phyloP scores from a whole-genome alignment of 768 basidiomycete species.

The Lentinula lateritia region DNA sequence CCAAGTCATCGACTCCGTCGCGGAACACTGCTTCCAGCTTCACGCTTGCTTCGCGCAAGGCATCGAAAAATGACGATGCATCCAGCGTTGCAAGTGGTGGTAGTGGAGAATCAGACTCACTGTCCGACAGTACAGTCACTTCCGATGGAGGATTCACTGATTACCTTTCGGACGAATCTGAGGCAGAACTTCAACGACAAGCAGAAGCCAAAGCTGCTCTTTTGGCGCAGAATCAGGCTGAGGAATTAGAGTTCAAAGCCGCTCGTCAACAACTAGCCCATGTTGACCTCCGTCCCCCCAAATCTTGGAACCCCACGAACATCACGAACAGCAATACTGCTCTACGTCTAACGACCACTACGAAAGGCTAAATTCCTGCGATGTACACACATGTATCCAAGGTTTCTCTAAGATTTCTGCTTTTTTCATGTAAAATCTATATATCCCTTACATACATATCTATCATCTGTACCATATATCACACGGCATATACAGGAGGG shows the following conservation, averaged over 20 bases:
- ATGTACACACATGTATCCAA: not conserved
- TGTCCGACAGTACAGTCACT: slow-evolving; percentile 72
- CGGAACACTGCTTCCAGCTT: slow-evolving; percentile 14
- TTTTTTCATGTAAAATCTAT: not conserved
- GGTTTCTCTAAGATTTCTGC: not conserved
- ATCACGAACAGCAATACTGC: slow-evolving; percentile 22
- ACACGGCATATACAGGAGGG: slow-evolving; percentile 3
- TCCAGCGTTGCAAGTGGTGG: slow-evolving; percentile 57
- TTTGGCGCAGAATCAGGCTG: slow-evolving; percentile 73
- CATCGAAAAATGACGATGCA: slow-evolving; percentile 26
- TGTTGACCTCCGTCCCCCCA: slow-evolving; percentile 73
- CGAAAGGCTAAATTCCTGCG: not conserved
- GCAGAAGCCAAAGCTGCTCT: slow-evolving; percentile 76
- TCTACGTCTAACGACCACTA: slow-evolving; percentile 12
- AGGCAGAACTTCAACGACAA: slow-evolving; percentile 81
- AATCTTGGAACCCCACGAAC: slow-evolving; percentile 62
- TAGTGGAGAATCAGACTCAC: slow-evolving; percentile 57
- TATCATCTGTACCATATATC: slow-evolving; percentile 4
- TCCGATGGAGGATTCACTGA: slow-evolving; percentile 88
- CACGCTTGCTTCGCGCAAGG: slow-evolving; percentile 21
- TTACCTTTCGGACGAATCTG: slow-evolving; percentile 90
- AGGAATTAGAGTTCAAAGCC: slow-evolving; percentile 77
- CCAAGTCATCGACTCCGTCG: slow-evolving; percentile 14
- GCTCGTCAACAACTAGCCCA: slow-evolving; percentile 73
- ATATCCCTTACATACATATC: not conserved